Percentiles rank a stretch among this genome's conserved stretches.
These are phyloP conservation scores for Plasmodium vivax DNA, from an alignment of 169 alveolate species.

Conservation along the genomic window DNA sequence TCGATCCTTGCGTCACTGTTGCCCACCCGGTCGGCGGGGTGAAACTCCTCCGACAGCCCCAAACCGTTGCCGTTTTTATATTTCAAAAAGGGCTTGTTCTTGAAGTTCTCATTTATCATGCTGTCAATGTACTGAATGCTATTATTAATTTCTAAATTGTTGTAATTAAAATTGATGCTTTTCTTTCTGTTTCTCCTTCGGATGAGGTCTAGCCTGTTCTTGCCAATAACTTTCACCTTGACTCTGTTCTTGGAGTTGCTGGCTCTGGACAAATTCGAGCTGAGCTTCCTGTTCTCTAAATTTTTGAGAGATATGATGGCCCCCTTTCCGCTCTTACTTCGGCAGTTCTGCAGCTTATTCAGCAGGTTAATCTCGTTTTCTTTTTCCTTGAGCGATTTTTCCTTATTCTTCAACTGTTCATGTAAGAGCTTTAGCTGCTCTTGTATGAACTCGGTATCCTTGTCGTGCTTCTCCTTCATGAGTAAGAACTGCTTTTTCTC, in stretches of 20 bases:
- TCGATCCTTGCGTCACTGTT: background rate
- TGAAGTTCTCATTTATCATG: constrained; percentile 70
- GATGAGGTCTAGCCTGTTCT: constrained; percentile 46
- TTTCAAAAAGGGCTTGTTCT: constrained; percentile 55
- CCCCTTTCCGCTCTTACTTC: constrained; percentile 58
- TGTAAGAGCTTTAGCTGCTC: constrained; percentile 66
- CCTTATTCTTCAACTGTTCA: constrained; percentile 69
- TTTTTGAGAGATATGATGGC: constrained; percentile 68
- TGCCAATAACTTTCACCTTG: constrained; percentile 52
- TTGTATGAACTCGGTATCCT: constrained; percentile 70
- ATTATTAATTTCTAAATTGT: constrained; percentile 70
- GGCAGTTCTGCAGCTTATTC: constrained; percentile 63
- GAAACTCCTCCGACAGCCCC: constrained; percentile 25
- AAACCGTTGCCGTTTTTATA: constrained; percentile 39
- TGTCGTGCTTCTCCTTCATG: constrained; percentile 69
- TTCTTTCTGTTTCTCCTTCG: constrained; percentile 60
- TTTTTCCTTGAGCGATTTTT: constrained; percentile 62
- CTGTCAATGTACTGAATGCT: constrained; percentile 73
- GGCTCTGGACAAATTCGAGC: constrained; percentile 25
- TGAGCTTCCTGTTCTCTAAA: constrained; percentile 41
- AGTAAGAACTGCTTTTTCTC: constrained; percentile 65
- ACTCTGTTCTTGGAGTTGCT: constrained; percentile 51
- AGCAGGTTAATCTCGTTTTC: constrained; percentile 58
- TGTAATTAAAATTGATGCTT: constrained; percentile 68
- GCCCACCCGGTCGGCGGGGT: background rate